Percentiles rank a stretch among this genome's conserved stretches.
phyloP scores from a whole-genome alignment of 495 filamentous ascomycete genomes.

The Aspergillus affinis region DNA sequence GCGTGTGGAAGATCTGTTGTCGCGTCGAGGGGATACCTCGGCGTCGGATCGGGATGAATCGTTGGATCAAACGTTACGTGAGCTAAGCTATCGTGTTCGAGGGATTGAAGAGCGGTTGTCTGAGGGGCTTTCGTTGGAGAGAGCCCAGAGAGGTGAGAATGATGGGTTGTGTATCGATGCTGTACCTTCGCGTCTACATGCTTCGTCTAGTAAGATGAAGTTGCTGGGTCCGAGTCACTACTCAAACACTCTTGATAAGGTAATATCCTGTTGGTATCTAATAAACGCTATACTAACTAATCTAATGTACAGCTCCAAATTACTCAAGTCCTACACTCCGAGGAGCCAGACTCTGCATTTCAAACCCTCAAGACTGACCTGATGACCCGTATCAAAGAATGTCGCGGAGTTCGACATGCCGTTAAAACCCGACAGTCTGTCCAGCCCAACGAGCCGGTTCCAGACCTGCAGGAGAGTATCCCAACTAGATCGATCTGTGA shows the following conservation, averaged over 20 bases:
- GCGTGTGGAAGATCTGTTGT: constrained; percentile 16
- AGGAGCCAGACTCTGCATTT: constrained; percentile 16
- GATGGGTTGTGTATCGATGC: constrained; percentile 10
- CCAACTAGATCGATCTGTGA: constrained; percentile 31
- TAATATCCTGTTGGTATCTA: constrained; percentile 17
- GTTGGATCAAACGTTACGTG: constrained; percentile 14
- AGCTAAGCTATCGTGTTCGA: constrained; percentile 6
- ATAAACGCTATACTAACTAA: constrained; percentile 3
- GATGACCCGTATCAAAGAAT: constrained; percentile 19
- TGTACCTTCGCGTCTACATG: constrained; percentile 16
- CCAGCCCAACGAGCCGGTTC: constrained; percentile 17
- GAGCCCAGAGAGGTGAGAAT: not conserved
- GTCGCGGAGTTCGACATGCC: constrained; percentile 16
- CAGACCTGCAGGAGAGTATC: constrained; percentile 21
- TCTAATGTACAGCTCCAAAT: constrained; percentile 12
- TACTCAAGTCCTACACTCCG: constrained; percentile 7
- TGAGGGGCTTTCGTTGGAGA: not conserved
- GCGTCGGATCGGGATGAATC: not conserved
- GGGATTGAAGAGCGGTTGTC: constrained; percentile 15
- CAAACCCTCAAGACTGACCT: constrained; percentile 17
- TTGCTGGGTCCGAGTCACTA: constrained; percentile 41
- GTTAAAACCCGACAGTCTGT: constrained; percentile 21
- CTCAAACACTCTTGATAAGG: constrained; percentile 38
- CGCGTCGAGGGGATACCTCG: not conserved
- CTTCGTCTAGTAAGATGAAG: constrained; percentile 35